Conservation (phyloP, 2,329 filamentous ascomycete species). For the Biscogniauxia marginata region DNA sequence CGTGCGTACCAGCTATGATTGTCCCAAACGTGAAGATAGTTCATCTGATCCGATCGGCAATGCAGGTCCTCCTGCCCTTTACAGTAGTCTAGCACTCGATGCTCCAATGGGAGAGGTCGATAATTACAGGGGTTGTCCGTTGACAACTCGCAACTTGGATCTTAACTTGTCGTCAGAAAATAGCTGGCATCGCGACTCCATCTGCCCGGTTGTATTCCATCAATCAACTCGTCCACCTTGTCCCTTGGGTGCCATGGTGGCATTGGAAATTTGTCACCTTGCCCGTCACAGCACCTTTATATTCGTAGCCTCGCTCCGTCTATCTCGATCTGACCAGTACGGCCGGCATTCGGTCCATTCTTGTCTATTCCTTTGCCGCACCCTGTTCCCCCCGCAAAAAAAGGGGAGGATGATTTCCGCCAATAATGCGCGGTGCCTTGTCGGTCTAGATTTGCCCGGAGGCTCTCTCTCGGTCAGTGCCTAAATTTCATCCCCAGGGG, state of each 20-base stretch:
- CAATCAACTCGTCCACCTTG: not conserved
- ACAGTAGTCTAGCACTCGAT: not conserved
- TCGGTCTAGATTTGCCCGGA: not conserved
- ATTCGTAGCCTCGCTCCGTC: constrained; percentile 6
- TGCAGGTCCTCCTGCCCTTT: not conserved
- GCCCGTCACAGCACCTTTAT: not conserved
- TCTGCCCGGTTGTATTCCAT: constrained; percentile 1
- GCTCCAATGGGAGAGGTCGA: not conserved
- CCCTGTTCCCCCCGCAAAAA: not conserved
- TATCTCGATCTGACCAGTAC: constrained; percentile 17
- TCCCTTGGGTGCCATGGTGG: not conserved
- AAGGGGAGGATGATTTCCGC: not conserved
- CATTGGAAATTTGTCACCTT: not conserved
- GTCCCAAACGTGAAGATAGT: not conserved
- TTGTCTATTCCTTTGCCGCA: not conserved
- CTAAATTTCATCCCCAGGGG: not conserved
- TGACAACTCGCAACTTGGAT: not conserved
- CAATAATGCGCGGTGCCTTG: not conserved
- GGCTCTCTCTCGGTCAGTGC: not conserved
- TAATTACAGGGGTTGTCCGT: not conserved
- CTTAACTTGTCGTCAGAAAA: not conserved
- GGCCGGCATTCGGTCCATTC: constrained; percentile 7
- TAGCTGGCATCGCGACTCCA: not conserved
- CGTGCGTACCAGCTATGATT: too few relatives aligned
- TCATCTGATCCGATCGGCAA: not conserved